Conservation (phyloP, 106 monocot genomes). For the Agapanthus africanus region DNA sequence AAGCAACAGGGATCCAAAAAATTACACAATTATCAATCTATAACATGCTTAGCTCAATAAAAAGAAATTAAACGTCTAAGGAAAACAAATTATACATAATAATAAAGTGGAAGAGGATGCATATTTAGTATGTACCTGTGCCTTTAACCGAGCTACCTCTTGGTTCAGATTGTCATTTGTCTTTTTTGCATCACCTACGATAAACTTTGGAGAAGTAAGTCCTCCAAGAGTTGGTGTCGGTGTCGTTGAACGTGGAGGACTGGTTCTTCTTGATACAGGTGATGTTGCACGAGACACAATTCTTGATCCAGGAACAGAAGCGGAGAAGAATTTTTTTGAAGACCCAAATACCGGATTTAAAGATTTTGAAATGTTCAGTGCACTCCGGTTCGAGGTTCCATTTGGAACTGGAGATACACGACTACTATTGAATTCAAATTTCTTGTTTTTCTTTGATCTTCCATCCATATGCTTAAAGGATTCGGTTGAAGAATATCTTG, state of each 20-base stretch:
- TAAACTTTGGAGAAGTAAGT: slow-evolving; percentile 58
- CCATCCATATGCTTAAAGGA: slow-evolving; percentile 67
- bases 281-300: slow-evolving; percentile 94
- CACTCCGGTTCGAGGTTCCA: slow-evolving; percentile 64
- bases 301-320: slow-evolving; percentile 95
- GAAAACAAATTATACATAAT: not conserved
- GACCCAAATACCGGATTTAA: slow-evolving; percentile 91
- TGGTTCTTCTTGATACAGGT: slow-evolving; percentile 72
- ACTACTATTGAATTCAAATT: slow-evolving; percentile 76
- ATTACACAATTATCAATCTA: not conserved
- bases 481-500: slow-evolving; percentile 74
- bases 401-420: slow-evolving; percentile 83
- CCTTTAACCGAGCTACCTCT: slow-evolving; percentile 66
- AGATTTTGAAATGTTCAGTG: slow-evolving; percentile 72
- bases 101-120: not conserved
- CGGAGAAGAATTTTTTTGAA: slow-evolving; percentile 93
- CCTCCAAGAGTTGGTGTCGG: slow-evolving; percentile 95
- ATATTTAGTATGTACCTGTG: slow-evolving; percentile 48
- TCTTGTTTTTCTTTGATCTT: slow-evolving; percentile 75
- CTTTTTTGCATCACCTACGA: slow-evolving; percentile 37
- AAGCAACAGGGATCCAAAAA: too few species aligned
- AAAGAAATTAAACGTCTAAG: not conserved
- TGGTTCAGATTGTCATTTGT: slow-evolving; percentile 58
- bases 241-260: slow-evolving; percentile 89
- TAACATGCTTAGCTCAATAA: not conserved